Evolutionary conservation across 1,139 yeast genomes (phyloP).

Genomic region (Debaryomyces udenii): DNA sequence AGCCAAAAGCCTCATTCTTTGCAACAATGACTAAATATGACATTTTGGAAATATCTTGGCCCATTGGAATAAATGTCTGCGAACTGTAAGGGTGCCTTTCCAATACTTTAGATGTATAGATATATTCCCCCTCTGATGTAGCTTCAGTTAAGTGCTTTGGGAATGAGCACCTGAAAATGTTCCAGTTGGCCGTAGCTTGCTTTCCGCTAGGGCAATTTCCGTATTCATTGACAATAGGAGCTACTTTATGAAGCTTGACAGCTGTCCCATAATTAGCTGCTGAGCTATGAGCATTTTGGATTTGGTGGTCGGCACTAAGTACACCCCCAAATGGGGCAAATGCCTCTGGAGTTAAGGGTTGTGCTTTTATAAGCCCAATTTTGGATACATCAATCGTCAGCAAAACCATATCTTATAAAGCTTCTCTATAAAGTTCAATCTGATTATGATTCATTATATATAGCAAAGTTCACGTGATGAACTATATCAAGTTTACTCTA

Average conservation of each 20-base stretch:
- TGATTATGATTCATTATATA: no score
- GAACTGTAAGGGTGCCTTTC: constrained; percentile 93
- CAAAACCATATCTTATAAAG: constrained; percentile 34
- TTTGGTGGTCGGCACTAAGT: constrained; percentile 49
- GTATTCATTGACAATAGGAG: constrained; percentile 63
- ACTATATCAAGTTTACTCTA: no score
- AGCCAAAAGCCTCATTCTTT: constrained; percentile 43
- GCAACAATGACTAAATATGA: constrained; percentile 87
- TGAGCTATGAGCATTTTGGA: constrained; percentile 32
- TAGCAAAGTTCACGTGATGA: no score
- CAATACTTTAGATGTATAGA: constrained; percentile 66
- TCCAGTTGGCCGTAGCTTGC: constrained; percentile 67
- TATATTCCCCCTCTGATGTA: constrained; percentile 21
- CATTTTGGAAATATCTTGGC: constrained; percentile 49
- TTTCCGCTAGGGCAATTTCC: constrained; percentile 47
- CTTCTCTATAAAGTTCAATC: no score
- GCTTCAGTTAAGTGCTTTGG: constrained; percentile 59
- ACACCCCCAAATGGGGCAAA: constrained; percentile 51
- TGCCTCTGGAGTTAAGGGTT: constrained; percentile 43
- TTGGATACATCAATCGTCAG: constrained; percentile 38
- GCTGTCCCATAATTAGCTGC: constrained; percentile 96
- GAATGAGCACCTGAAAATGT: constrained; percentile 79
- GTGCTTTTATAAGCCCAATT: constrained; percentile 32
- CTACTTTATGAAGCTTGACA: constrained; percentile 69
- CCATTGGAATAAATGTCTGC: constrained; percentile 90